Conservation (phyloP, 2,329 filamentous ascomycete genomes). For the Pestalotiopsis fici region DNA sequence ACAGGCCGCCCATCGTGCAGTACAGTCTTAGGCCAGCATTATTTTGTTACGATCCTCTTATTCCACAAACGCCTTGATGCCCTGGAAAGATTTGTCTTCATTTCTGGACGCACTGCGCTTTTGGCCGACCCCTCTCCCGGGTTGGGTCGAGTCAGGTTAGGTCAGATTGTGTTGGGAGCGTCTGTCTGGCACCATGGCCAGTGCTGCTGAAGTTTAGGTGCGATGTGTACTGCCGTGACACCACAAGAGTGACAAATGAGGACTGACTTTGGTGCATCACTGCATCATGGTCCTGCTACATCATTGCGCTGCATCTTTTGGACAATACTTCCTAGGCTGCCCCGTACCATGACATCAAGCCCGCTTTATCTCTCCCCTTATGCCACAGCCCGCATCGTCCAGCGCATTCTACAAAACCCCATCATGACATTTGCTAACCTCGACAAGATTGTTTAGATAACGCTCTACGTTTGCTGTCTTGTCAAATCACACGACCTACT, state of each 20-base stretch:
- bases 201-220: not conserved
- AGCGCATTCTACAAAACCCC: not conserved
- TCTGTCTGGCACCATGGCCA: not conserved
- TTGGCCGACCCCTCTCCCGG: not conserved
- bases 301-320: not conserved
- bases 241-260: not conserved
- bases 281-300: not conserved
- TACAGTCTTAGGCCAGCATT: not conserved
- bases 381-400: not conserved
- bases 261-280: not conserved
- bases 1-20: not conserved
- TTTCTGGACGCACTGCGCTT: not conserved
- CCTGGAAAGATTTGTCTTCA: not conserved
- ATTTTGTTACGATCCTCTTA: not conserved
- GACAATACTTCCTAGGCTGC: not conserved
- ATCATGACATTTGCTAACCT: not conserved
- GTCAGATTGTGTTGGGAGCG: not conserved
- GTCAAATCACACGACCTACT: constrained; percentile 9
- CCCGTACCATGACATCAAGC: not conserved
- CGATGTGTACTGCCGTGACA: not conserved
- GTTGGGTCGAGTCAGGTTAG: not conserved
- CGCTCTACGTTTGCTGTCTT: constrained; percentile 10
- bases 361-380: not conserved
- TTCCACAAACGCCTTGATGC: not conserved
- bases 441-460: not conserved